phyloP scores from a whole-genome alignment of 345 rosid genomes.

The Eucalyptus brandiana region DNA sequence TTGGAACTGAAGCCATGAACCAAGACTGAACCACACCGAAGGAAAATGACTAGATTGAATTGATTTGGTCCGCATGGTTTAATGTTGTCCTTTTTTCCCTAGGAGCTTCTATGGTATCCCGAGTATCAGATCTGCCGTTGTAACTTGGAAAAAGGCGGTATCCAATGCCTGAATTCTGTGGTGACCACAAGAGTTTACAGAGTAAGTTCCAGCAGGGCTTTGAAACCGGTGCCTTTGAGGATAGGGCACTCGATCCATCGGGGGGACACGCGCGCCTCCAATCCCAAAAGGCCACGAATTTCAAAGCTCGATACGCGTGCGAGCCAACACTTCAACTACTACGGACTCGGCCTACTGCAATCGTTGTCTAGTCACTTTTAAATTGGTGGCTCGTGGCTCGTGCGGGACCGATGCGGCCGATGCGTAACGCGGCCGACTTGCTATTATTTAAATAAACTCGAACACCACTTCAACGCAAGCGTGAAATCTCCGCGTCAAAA shows the following conservation, averaged over 20 bases:
- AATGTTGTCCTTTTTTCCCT: neutral
- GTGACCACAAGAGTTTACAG: neutral
- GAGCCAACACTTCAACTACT: neutral
- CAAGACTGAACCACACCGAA: neutral
- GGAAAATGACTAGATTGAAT: neutral
- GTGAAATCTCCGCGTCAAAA: neutral
- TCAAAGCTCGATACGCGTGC: neutral
- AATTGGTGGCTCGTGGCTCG: neutral
- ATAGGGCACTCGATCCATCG: too few species aligned
- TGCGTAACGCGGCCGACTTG: neutral
- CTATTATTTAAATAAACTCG: neutral
- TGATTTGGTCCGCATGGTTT: too few species aligned
- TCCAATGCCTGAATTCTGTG: neutral
- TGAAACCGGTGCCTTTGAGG: too few species aligned
- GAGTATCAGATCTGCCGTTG: neutral
- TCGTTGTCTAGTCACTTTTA: neutral
- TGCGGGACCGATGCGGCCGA: neutral
- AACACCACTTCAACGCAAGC: neutral
- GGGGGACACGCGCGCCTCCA: too few species aligned
- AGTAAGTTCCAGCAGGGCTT: neutral
- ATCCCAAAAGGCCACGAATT: neutral
- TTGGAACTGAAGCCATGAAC: rapidly evolving
- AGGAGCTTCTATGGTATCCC: neutral
- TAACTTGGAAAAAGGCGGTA: neutral
- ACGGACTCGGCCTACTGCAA: neutral